These are phyloP conservation scores for Fraxinus americana DNA, from an alignment of 257 asterid species.

Conservation along the genomic window DNA sequence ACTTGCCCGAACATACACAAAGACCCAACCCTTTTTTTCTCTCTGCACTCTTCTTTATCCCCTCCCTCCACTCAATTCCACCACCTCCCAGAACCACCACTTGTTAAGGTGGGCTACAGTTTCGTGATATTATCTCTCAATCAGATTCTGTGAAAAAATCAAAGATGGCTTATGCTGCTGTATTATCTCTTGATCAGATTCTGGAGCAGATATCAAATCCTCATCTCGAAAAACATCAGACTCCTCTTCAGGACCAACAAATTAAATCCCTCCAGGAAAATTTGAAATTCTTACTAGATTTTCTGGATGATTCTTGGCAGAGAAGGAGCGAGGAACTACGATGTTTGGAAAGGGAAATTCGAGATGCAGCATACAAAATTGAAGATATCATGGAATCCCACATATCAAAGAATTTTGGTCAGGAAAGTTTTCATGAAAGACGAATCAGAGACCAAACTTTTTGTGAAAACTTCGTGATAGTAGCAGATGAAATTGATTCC, in stretches of 20 bases:
- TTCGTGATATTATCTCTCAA: too few species aligned
- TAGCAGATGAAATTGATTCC: not conserved
- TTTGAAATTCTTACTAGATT: too few species aligned
- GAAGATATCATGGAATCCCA: not conserved
- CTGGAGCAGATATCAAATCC: not conserved
- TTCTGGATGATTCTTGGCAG: too few species aligned
- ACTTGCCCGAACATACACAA: too few species aligned
- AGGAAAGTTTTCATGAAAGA: not conserved
- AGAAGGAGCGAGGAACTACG: too few species aligned
- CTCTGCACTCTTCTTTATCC: too few species aligned
- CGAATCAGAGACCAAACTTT: not conserved
- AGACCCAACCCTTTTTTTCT: too few species aligned
- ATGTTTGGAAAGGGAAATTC: not conserved
- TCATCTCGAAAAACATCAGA: too few species aligned
- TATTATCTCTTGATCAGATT: not conserved
- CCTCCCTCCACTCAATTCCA: too few species aligned
- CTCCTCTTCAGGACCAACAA: not conserved
- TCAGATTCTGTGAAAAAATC: not conserved
- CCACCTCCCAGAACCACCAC: too few species aligned
- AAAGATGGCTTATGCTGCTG: not conserved
- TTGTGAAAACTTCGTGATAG: not conserved
- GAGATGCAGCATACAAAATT: not conserved
- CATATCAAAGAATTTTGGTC: not conserved
- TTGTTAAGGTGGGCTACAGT: not conserved
- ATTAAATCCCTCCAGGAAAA: too few species aligned